Evolutionary conservation across 352 stramenopile genomes (phyloP), one percentile per base, ranked within the genome.

Genomic region (Blastocystis sp.): DNA sequence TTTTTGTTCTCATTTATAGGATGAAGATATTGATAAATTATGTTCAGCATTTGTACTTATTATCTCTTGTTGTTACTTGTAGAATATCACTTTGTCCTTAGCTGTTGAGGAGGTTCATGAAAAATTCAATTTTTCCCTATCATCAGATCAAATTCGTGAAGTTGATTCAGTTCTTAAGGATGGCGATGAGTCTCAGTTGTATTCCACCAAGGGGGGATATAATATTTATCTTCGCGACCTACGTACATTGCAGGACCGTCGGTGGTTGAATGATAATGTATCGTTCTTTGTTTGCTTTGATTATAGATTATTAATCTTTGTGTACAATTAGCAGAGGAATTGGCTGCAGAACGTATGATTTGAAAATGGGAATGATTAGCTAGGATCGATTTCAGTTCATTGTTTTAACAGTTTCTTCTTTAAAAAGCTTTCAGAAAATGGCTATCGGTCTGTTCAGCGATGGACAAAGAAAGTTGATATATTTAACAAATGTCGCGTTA

Each of bases 391-490:
- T 6, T 62, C 56, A 6, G 57, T 87, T 35, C 89, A 92, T 59
- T 80, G 87, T 44, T 91, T 92, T 66, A 90, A 73, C 17, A 90
- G 82, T 22, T 90, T 91, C 79, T 92, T 92, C 79, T 92, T 90
- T 57, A 92, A 89, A 19, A 92, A 91, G 68, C 75, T 92, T 30
- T 68, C 44, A 44, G 70, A 90, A 81, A 84, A 30, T 75, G 66
- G 66, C 9, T 90, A 91, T 69, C 70, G 33, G n/a, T 84, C 89
- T 22, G 91, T 92, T 60, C 15, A 66, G 40, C 70, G 90, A 19
- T 92, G 91, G 91, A 90, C 78, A 9, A 58, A 81, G 15, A 80
- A 82, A 51, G 76, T 91, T 0, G 90, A 91, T 73, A 69, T 92
- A 6, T 92, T 92, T 58, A 58, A 17, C 1, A 90, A 90, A 76